Evolutionary conservation across 2,329 filamentous ascomycete genomes (phyloP), one percentile per base, ranked within the genome.

Genomic region (Emydomyces testavorans): DNA sequence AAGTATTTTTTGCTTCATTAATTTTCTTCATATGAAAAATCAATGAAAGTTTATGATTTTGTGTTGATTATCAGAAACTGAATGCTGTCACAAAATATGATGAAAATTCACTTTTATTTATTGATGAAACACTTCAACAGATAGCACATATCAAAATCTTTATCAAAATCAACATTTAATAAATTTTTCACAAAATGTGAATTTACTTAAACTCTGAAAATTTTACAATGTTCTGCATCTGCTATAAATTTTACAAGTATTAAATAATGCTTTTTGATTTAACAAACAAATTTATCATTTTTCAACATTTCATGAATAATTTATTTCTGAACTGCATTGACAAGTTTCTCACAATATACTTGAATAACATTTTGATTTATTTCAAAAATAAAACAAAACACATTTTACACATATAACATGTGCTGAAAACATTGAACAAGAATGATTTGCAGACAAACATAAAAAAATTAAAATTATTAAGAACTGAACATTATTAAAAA

Each of bases 341-440:
- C 24, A 44, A 44, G 5, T 49, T 44, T 24, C 3, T 44, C 4
- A 34, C 15, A 2, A 20, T 11, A 2, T 40, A 29, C 32, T 7
- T 48, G 3, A 20, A 48, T 39, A n/a, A 40, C 29, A n/a, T 39
- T 2, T 20, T 48, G 24, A 48, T 48, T 6, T 48, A 26, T 13
- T 40, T 35, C 23, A 39, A 32, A 8, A 40, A 15, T 31, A 6
- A 13, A 3, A 39, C 40, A 18, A 24, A 48, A 15, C 24, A 48
- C 15, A 39, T 29, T 7, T 16, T 31, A 11, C 29, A 48, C 16
- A 29, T 48, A n/a, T 4, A 48, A 20, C 7, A 37, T 7, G 15
- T 48, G 2, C 31, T 48, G 23, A 16, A 29, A 3, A 3, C 26
- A 21, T 13, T 48, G 5, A 16, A 24, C 2, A 20, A 48, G 23